phyloP scores from a whole-genome alignment of 352 stramenopile species.

The Pythium sp. region DNA sequence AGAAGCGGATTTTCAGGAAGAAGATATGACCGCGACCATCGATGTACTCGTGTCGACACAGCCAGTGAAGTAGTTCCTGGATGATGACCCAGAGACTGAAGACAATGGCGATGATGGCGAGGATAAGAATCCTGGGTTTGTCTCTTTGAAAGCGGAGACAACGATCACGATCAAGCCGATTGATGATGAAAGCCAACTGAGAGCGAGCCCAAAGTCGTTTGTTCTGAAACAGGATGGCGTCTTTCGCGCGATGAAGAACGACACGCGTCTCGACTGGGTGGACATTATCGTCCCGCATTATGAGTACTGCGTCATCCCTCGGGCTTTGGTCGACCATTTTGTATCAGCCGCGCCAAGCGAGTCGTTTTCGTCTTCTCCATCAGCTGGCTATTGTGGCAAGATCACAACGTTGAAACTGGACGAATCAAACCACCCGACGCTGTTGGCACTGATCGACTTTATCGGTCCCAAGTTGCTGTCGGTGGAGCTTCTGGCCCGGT shows the following conservation, averaged over 20 bases:
- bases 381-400: not conserved
- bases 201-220: not conserved
- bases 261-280: not conserved
- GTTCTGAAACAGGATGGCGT: too few species aligned
- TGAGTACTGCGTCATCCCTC: slow-evolving; percentile 5
- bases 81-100: not conserved
- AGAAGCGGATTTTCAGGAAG: not conserved
- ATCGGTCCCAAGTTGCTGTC: slow-evolving; percentile 1
- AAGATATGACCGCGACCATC: not conserved
- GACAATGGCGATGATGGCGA: not conserved
- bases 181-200: not conserved
- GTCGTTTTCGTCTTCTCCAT: too few species aligned
- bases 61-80: not conserved
- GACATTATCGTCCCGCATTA: slow-evolving; percentile 6
- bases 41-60: not conserved
- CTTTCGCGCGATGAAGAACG: too few species aligned
- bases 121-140: not conserved
- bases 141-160: not conserved
- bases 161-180: not conserved
- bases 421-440: not conserved
- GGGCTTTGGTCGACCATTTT: not conserved
- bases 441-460: not conserved
- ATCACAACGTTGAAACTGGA: not conserved
- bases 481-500: not conserved
- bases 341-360: not conserved